These are phyloP conservation scores for Tetracladium maxilliforme DNA, from an alignment of 2,329 filamentous ascomycete species.

Conservation along the genomic window DNA sequence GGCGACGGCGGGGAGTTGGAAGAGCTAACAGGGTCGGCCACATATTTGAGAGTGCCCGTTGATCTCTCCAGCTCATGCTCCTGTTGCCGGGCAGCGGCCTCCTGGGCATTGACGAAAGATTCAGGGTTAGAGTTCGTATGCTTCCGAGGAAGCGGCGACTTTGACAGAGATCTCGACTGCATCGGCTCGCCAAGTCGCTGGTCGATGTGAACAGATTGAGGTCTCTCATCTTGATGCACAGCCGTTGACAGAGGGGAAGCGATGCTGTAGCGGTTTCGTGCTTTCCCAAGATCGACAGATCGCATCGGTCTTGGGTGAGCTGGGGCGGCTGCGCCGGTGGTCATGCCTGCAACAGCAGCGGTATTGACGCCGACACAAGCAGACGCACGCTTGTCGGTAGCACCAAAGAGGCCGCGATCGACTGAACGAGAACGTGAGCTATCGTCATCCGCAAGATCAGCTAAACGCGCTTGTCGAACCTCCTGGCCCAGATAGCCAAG, in stretches of 20 bases:
- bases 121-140: too few species aligned
- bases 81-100: not conserved
- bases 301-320: conserved; percentile 6
- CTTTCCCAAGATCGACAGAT: conserved; percentile 9
- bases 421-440: conserved; percentile 43
- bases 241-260: too few species aligned
- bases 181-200: conserved; percentile 5
- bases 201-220: conserved; percentile 13
- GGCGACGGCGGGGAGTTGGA: not conserved
- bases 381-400: conserved; percentile 46
- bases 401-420: conserved; percentile 43
- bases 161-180: not conserved
- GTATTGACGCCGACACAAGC: conserved; percentile 50
- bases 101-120: not conserved
- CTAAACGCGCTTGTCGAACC: conserved; percentile 8
- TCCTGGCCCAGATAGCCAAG: too few species aligned
- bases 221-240: conserved; percentile 6
- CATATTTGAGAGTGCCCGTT: too few species aligned
- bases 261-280: too few species aligned
- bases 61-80: not conserved
- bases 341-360: conserved; percentile 46
- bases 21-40: too few species aligned
- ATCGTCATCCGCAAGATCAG: conserved; percentile 28
- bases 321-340: conserved; percentile 8
- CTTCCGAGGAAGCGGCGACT: too few species aligned